Percentiles rank a stretch among this genome's conserved stretches.
Evolutionary conservation across 1,284 basidiomycete species (phyloP).

Genomic region (Ceratobasidium papillatum): DNA sequence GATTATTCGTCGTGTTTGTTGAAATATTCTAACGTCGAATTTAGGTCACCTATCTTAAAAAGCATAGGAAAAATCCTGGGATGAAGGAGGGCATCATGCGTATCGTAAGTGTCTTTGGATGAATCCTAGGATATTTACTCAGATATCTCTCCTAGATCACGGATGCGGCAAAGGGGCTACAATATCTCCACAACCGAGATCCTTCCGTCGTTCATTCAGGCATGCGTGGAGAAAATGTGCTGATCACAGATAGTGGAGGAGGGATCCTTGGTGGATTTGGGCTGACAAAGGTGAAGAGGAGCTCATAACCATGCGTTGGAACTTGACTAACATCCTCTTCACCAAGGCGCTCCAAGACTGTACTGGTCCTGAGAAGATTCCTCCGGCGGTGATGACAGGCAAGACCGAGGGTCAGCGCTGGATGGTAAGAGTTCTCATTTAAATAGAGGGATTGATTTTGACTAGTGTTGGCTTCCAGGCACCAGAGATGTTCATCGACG

Average conservation of each 20-base stretch:
- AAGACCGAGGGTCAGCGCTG: neutral
- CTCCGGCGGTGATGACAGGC: neutral
- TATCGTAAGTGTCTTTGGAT: no score
- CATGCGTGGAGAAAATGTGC: constrained; percentile 31
- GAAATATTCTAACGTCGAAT: neutral
- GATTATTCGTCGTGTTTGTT: no score
- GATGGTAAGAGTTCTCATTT: neutral
- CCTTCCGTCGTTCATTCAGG: constrained; percentile 32
- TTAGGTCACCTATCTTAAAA: constrained; percentile 25
- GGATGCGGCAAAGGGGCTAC: constrained; percentile 25
- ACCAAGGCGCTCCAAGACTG: no score
- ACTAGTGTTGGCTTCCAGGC: neutral
- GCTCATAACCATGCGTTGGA: no score
- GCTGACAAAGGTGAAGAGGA: neutral
- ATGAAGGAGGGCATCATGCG: constrained; percentile 28
- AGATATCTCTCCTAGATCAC: no score
- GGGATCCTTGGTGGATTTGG: constrained; percentile 31
- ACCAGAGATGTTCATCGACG: neutral
- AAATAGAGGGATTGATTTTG: no score
- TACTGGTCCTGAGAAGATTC: neutral
- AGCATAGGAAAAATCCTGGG: neutral
- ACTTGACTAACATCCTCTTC: no score
- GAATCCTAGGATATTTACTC: no score
- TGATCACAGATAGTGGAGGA: constrained; percentile 32
- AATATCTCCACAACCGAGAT: constrained; percentile 22